Evolutionary conservation across 2,329 filamentous ascomycete species (phyloP).

Genomic region (Botrytis galanthina): DNA sequence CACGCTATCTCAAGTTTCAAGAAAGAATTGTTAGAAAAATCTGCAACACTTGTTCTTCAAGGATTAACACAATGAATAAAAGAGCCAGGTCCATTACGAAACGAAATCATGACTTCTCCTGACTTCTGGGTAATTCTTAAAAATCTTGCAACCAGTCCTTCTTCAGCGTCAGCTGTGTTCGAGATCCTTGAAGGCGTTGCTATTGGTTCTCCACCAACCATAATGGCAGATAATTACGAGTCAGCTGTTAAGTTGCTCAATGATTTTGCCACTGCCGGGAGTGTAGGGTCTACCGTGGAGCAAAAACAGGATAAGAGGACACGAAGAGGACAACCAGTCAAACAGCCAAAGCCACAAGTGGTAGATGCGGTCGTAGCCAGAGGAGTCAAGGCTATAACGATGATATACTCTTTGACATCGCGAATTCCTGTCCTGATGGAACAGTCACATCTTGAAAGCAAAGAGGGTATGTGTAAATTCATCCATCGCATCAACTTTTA

Average conservation of each 20-base stretch:
- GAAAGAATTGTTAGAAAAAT: slow-evolving; percentile 71
- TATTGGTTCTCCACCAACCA: slow-evolving; percentile 68
- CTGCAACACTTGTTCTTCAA: slow-evolving; percentile 71
- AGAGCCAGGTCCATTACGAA: slow-evolving; percentile 73
- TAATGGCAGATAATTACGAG: slow-evolving; percentile 95
- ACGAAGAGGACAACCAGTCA: slow-evolving; percentile 45
- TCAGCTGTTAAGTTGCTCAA: slow-evolving; percentile 80
- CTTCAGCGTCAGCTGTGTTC: slow-evolving; percentile 77
- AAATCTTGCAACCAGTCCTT: slow-evolving; percentile 64
- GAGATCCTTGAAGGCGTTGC: slow-evolving; percentile 80
- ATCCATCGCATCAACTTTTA: not conserved
- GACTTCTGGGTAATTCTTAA: slow-evolving; percentile 95
- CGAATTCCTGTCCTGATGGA: slow-evolving; percentile 85
- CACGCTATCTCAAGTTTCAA: slow-evolving; percentile 89
- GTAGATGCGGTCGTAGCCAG: slow-evolving; percentile 72
- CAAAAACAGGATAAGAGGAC: slow-evolving; percentile 60
- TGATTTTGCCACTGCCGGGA: slow-evolving; percentile 82
- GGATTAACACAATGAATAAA: slow-evolving; percentile 79
- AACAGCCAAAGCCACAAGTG: slow-evolving; percentile 42
- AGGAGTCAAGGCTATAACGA: slow-evolving; percentile 75
- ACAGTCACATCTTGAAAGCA: slow-evolving; percentile 86
- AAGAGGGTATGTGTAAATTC: slow-evolving; percentile 47
- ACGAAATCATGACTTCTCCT: slow-evolving; percentile 91
- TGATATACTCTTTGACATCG: slow-evolving; percentile 77
- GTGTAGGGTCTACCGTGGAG: slow-evolving; percentile 67